Evolutionary conservation across 2,329 filamentous ascomycete genomes (phyloP).

Genomic region (Diaporthe eres): DNA sequence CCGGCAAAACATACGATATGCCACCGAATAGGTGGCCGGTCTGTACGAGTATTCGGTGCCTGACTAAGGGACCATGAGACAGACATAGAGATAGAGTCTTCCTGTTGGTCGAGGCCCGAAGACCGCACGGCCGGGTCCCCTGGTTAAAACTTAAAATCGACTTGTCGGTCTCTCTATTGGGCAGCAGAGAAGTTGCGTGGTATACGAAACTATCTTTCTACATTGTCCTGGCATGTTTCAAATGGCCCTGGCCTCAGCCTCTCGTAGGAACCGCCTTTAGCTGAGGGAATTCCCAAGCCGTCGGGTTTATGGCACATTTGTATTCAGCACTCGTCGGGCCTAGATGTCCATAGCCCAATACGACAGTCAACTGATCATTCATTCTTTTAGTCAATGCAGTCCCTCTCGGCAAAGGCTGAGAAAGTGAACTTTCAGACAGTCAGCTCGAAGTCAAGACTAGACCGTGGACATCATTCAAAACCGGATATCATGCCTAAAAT

Average conservation of each 20-base stretch:
- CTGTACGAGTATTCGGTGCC: too few relatives aligned
- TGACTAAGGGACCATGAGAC: background rate
- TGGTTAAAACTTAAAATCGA: background rate
- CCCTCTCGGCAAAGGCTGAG: background rate
- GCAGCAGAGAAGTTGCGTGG: background rate
- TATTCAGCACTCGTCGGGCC: background rate
- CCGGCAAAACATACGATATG: background rate
- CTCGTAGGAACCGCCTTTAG: background rate
- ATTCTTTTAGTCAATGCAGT: background rate
- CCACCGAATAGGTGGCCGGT: background rate
- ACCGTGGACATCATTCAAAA: background rate
- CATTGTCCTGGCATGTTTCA: background rate
- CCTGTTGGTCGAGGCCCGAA: background rate
- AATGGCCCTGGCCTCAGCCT: background rate
- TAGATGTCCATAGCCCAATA: background rate
- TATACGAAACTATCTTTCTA: constrained; percentile 10
- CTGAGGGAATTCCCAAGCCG: background rate
- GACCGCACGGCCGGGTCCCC: background rate
- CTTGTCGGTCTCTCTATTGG: background rate
- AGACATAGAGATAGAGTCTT: background rate
- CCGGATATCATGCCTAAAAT: background rate
- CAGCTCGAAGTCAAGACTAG: background rate
- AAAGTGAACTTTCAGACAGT: background rate
- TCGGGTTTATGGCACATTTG: background rate
- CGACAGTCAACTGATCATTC: background rate